These are phyloP conservation scores for Penicillium egyptiacum DNA, from an alignment of 495 filamentous ascomycete genomes.

Conservation along the genomic window DNA sequence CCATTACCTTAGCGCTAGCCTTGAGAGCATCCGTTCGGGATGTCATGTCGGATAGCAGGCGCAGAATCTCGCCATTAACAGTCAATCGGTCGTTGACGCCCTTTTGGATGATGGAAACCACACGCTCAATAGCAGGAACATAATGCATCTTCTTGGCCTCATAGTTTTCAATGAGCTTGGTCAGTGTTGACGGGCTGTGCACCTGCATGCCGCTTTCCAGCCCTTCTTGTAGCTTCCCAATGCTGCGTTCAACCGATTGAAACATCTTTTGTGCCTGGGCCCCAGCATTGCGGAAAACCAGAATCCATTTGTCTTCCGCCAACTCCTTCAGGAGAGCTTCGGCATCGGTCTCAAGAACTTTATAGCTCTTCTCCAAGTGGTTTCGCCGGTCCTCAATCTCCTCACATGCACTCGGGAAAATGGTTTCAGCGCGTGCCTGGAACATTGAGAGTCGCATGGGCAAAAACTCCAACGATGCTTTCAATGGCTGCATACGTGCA, in stretches of 20 bases:
- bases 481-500: slow-evolving; percentile 89
- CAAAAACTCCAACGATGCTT: slow-evolving; percentile 90
- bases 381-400: slow-evolving; percentile 74
- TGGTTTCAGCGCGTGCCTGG: slow-evolving; percentile 65
- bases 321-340: slow-evolving; percentile 84
- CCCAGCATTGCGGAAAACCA: slow-evolving; percentile 91
- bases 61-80: slow-evolving; percentile 90
- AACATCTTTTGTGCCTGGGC: slow-evolving; percentile 92
- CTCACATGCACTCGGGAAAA: slow-evolving; percentile 86
- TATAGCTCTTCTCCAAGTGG: slow-evolving; percentile 74
- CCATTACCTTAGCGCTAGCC: slow-evolving; percentile 71
- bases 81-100: slow-evolving; percentile 88
- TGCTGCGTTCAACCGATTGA: slow-evolving; percentile 84
- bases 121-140: slow-evolving; percentile 87
- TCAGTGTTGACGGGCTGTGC: slow-evolving; percentile 62
- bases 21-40: slow-evolving; percentile 74
- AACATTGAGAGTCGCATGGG: slow-evolving; percentile 94
- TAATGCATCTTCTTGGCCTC: slow-evolving; percentile 96
- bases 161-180: slow-evolving; percentile 86
- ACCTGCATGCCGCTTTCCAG: slow-evolving; percentile 71
- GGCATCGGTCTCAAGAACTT: slow-evolving; percentile 80
- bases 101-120: slow-evolving; percentile 86
- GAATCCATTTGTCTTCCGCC: slow-evolving; percentile 91
- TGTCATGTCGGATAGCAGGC: slow-evolving; percentile 78
- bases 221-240: slow-evolving; percentile 76